Percentiles rank a stretch among this genome's conserved stretches.
These are phyloP conservation scores for Tylopilus intermedius DNA, from an alignment of 768 basidiomycete genomes.

Conservation along the genomic window DNA sequence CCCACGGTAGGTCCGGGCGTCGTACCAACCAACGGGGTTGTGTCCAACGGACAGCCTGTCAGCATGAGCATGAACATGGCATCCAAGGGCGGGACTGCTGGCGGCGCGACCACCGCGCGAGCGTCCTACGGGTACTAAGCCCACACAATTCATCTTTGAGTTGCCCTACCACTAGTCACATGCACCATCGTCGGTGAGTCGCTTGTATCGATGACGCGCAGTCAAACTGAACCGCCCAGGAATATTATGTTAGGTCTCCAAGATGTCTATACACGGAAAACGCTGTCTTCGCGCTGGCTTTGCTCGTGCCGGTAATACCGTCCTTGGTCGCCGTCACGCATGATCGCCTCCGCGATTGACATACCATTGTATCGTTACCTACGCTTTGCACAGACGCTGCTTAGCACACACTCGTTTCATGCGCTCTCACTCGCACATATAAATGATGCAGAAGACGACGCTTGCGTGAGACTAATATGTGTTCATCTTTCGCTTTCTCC, in stretches of 20 bases:
- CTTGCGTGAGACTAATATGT: constrained; percentile 16
- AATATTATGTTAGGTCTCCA: constrained; percentile 11
- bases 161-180: constrained; percentile 3
- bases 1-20: constrained; percentile 28
- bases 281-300: constrained; percentile 16
- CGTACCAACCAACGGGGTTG: constrained; percentile 26
- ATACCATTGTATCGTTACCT: constrained; percentile 10
- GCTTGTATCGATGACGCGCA: not conserved
- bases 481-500: constrained; percentile 17
- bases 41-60: constrained; percentile 34
- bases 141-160: not conserved
- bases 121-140: constrained; percentile 40
- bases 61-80: constrained; percentile 41
- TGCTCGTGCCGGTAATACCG: constrained; percentile 16
- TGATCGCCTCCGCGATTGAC: constrained; percentile 4
- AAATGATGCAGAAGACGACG: constrained; percentile 19
- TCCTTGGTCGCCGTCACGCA: constrained; percentile 11
- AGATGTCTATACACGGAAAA: constrained; percentile 19
- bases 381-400: constrained; percentile 5
- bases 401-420: not conserved
- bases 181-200: constrained; percentile 17
- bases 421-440: constrained; percentile 13
- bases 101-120: constrained; percentile 27
- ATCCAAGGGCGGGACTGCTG: constrained; percentile 32
- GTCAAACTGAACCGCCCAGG: constrained; percentile 9